Evolutionary conservation across 2,329 filamentous ascomycete species (phyloP), one percentile per base, ranked within the genome.

Genomic region (Colletotrichum spaethianum): DNA sequence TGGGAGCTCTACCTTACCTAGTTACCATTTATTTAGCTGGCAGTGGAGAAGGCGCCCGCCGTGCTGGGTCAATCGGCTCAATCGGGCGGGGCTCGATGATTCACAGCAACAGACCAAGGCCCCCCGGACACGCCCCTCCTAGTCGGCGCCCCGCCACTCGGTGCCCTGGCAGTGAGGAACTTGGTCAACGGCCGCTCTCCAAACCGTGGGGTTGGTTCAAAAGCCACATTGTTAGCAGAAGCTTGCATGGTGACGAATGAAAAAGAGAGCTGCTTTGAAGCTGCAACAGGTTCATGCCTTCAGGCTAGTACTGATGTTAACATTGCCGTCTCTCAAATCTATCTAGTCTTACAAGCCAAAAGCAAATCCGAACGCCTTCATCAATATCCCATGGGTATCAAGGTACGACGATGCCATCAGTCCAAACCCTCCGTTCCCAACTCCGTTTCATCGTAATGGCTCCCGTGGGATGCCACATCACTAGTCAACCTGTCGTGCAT

Each of bases 401-500:
- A 60, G n/a, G 55, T 9, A 9, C 33, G 44, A 40, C 28, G 33
- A 33, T 28, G 50, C 28, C 23, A 16, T 62, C 33, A 67, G 31
- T 67, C 40, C 12, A 52, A 20, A 36, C 20, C 36, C 38, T 46
- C 55, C 42, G 28, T 26, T 62, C 75, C 74, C n/a, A 42, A 64
- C 36, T 70, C 73, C 8, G 76, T 62, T 16, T 68, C 75, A 31
- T 77, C 81, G 38, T 83, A 82, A 31, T 68, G 57, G 20, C 57
- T 63, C 20, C 50, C 48, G 7, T 3, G 42, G 28, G 68, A 71
- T 44, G 66, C 40, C 23, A 57, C 64, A 26, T 83, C 80, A 63
- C 79, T 81, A 2, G 76, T 80, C 72, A 86, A 76, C 46, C 75
- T 75, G 31, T 84, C 82, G 67, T 89, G 87, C 20, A 89, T 80